These are phyloP conservation scores for Monilinia polystroma DNA, from an alignment of 2,329 filamentous ascomycete genomes.

Conservation along the genomic window DNA sequence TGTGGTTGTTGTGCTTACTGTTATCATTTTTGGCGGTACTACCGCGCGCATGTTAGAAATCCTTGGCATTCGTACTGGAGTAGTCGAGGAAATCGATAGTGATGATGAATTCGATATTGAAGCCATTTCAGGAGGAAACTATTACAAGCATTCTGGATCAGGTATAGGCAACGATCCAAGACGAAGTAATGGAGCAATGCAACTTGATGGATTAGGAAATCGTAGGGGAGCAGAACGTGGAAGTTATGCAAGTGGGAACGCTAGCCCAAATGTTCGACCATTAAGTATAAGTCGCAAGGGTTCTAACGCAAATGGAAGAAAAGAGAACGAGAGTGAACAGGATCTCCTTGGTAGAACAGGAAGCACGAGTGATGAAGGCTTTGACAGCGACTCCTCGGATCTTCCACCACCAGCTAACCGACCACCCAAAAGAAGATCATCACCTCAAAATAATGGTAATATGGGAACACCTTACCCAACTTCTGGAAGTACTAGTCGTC, in stretches of 20 bases:
- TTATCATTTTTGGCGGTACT: slow-evolving; percentile 98
- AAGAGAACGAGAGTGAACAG: slow-evolving; percentile 51
- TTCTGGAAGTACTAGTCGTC: slow-evolving; percentile 34
- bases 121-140: slow-evolving; percentile 44
- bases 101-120: slow-evolving; percentile 98
- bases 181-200: slow-evolving; percentile 47
- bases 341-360: slow-evolving; percentile 51
- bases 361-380: slow-evolving; percentile 52
- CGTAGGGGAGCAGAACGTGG: slow-evolving; percentile 39
- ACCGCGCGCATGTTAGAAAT: slow-evolving; percentile 98
- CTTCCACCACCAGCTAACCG: slow-evolving; percentile 58
- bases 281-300: slow-evolving; percentile 55
- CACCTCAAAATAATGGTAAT: slow-evolving; percentile 24
- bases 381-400: slow-evolving; percentile 66
- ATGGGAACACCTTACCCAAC: slow-evolving; percentile 37
- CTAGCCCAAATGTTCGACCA: slow-evolving; percentile 39
- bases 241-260: slow-evolving; percentile 43
- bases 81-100: slow-evolving; percentile 94
- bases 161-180: slow-evolving; percentile 77
- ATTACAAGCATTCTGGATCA: slow-evolving; percentile 72
- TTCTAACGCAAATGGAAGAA: slow-evolving; percentile 42
- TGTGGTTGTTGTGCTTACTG: slow-evolving; percentile 93
- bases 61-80: slow-evolving; percentile 89
- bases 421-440: slow-evolving; percentile 29
- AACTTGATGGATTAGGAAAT: slow-evolving; percentile 57